Percentiles rank a stretch among this genome's conserved stretches.
phyloP scores from a whole-genome alignment of 1,139 yeast species.

The Pichiaceae sp. region DNA sequence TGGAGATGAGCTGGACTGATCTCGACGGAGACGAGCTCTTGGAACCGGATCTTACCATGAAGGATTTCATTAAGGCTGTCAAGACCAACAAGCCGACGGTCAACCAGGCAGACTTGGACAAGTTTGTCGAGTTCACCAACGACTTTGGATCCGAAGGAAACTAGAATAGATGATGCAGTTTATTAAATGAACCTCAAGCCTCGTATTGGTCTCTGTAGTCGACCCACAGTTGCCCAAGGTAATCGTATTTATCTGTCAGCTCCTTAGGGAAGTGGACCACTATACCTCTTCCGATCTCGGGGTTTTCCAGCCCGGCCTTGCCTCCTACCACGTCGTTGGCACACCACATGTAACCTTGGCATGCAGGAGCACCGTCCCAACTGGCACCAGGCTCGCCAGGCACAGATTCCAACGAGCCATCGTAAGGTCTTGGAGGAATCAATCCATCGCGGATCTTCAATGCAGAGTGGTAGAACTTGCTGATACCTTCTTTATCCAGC shows the following conservation, averaged over 20 bases:
- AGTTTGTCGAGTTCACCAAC: constrained; percentile 80
- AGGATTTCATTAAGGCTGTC: constrained; percentile 89
- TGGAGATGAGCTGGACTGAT: constrained; percentile 90
- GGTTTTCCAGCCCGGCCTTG: constrained; percentile 13
- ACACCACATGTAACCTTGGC: constrained; percentile 45
- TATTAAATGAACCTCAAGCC: background rate
- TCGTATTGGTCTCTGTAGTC: background rate
- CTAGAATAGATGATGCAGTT: constrained; percentile 21
- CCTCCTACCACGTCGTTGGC: constrained; percentile 46
- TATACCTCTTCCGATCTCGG: constrained; percentile 20
- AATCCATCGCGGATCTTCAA: background rate
- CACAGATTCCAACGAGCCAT: background rate
- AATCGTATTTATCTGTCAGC: constrained; percentile 19
- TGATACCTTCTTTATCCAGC: constrained; percentile 5
- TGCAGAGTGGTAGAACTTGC: background rate
- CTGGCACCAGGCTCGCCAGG: background rate
- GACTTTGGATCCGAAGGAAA: constrained; percentile 98
- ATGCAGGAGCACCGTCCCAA: background rate
- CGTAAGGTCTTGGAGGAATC: background rate
- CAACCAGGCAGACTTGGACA: constrained; percentile 69
- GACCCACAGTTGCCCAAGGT: constrained; percentile 24
- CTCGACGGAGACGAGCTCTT: constrained; percentile 79
- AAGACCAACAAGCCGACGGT: constrained; percentile 93
- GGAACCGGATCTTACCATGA: constrained; percentile 84
- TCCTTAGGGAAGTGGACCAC: constrained; percentile 13